Conservation (phyloP, 2,329 filamentous ascomycete species). For the Arthrobotrys pseudoclavata region DNA sequence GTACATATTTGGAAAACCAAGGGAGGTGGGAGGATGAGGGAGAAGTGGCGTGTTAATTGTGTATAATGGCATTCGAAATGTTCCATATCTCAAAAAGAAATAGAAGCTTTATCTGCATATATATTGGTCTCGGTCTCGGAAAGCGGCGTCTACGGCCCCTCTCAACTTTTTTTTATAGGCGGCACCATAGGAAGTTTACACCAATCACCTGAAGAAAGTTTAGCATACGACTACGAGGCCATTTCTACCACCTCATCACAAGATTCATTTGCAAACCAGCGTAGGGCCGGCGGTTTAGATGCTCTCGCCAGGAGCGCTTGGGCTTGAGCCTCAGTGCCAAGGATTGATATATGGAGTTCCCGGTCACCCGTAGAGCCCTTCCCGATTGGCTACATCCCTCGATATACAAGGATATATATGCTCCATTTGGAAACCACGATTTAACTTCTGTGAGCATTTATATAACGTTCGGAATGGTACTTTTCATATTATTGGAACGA, state of each 20-base stretch:
- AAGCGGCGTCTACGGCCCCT: background rate
- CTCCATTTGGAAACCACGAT: background rate
- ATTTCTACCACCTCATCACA: background rate
- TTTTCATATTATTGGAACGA: background rate
- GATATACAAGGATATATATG: background rate
- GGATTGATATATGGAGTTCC: background rate
- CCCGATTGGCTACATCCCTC: background rate
- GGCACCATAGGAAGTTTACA: too few species aligned
- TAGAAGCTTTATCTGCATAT: conserved; percentile 21
- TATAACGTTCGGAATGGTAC: background rate
- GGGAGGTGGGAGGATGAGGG: conserved; percentile 1
- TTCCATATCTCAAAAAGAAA: conserved; percentile 37
- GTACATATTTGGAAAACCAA: conserved; percentile 39
- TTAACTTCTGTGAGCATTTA: background rate
- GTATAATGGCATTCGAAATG: conserved; percentile 58
- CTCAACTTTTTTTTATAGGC: background rate
- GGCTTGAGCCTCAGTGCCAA: conserved; percentile 13
- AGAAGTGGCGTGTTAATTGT: conserved; percentile 34
- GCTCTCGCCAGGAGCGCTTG: too few species aligned
- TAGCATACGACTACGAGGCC: background rate
- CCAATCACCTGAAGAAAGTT: too few species aligned
- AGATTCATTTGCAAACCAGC: background rate
- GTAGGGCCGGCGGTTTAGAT: background rate
- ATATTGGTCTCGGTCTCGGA: background rate
- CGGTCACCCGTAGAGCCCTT: conserved; percentile 10